Evolutionary conservation across 768 basidiomycete genomes (phyloP), one percentile per base, ranked within the genome.

Genomic region (Filobasidium floriforme): DNA sequence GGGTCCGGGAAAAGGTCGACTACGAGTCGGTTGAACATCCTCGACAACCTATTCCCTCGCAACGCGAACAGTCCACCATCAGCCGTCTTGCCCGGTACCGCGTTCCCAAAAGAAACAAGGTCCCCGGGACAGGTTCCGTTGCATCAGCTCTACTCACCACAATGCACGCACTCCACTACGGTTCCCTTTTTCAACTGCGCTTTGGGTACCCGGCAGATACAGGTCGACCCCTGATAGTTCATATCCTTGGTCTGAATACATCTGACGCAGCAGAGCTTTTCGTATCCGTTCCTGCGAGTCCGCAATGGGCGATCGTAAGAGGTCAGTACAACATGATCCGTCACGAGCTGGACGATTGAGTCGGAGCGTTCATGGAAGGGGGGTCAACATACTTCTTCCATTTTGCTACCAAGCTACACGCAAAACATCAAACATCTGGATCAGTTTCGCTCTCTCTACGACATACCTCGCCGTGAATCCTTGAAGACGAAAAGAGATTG

Each of bases 191-290:
- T 88, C 28, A 99, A 84, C 74, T 92, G 88, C 5, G 90, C 88
- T 77, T 97, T 99, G 4, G 96, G 96, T 60, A 98, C 93, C 68
- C 96, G 85, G 79, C 96, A 99, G 57, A 99, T 89, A 79, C 96
- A 99, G 40, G 96, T 96, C 24, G 92, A 94, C 12, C 94, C 96
- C 82, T 92, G 89, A 75, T 97, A 97, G 80, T 97, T 98, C 94
- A 97, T 97, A 79, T 97, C 96, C 81, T 85, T 85, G 3, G 92
- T 93, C 80, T 97, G 94, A 64, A 99, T 97, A 79, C 96, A 99
- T 54, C 96, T 83, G 61, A 98, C 80, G 75, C 96, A 99, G 77
- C 96, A 99, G 7, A 99, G 82, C 77, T 98, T 99, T 80, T 98
- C 96, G 77, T 98, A 99, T 6, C 96, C 96, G 62, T 76, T 69